Evolutionary conservation across 192 early-diverging fungal species (phyloP).

Genomic region (Haplosporangium gracile): DNA sequence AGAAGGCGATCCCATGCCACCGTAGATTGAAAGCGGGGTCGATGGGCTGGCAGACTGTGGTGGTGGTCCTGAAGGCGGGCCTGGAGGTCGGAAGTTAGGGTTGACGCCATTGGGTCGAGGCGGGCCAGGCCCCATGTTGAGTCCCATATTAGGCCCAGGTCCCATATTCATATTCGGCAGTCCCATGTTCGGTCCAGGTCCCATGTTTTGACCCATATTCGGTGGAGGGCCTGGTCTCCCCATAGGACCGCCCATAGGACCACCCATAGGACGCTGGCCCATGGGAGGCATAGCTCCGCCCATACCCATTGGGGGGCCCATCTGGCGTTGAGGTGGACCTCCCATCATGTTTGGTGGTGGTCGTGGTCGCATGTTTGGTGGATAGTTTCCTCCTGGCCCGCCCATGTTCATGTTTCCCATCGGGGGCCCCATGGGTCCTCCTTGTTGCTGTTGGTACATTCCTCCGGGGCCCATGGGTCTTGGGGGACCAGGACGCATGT

Average conservation of each 20-base stretch:
- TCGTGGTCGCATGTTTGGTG: conserved; percentile 42
- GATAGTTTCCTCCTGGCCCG: conserved; percentile 36
- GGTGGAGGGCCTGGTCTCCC: conserved; percentile 17
- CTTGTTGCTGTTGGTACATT: conserved; percentile 28
- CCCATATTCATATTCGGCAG: conserved; percentile 1
- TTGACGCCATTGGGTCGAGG: not conserved
- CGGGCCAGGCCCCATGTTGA: conserved; percentile 19
- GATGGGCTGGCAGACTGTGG: conserved; percentile 4
- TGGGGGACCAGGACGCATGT: conserved; percentile 42
- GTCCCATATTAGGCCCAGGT: conserved; percentile 23
- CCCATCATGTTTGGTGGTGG: conserved; percentile 45
- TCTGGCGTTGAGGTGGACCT: conserved; percentile 33
- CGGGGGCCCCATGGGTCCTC: conserved; percentile 13
- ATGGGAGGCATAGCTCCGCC: conserved; percentile 30
- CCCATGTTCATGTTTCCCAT: conserved; percentile 21
- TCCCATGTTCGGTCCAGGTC: conserved; percentile 32
- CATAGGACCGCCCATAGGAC: conserved; percentile 9
- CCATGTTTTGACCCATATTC: conserved; percentile 15
- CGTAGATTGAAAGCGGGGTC: conserved; percentile 27
- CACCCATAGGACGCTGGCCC: conserved; percentile 25
- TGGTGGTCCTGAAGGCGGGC: conserved; percentile 11
- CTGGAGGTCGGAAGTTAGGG: not conserved
- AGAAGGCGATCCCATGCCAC: conserved; percentile 32
- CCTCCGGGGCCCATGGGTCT: conserved; percentile 34
- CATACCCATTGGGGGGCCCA: conserved; percentile 45